Conservation (phyloP, 139 green algal species). For the Asterochloris sp. region DNA sequence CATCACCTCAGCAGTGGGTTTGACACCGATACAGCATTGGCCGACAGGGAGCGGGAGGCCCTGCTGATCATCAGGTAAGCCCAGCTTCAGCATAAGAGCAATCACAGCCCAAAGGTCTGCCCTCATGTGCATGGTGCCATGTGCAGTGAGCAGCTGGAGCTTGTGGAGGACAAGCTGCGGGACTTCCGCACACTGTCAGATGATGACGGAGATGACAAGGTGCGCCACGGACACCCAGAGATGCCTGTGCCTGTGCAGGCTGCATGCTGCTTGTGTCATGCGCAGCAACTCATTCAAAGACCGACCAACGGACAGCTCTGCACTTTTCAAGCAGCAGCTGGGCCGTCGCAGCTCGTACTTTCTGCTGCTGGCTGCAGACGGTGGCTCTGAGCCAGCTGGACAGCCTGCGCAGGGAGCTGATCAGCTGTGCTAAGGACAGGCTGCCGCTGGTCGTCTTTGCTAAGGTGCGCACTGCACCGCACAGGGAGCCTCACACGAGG, state of each 20-base stretch:
- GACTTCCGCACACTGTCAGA: constrained; percentile 34
- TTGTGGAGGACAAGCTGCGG: constrained; percentile 55
- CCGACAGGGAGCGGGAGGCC: constrained; percentile 40
- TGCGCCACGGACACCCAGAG: neutral
- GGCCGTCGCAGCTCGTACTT: too few relatives aligned
- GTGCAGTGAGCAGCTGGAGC: constrained; percentile 52
- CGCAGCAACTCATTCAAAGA: neutral
- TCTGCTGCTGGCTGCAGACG: constrained; percentile 24
- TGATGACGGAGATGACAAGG: constrained; percentile 39
- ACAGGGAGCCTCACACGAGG: neutral
- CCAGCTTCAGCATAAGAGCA: neutral
- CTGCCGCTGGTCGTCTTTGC: constrained; percentile 30
- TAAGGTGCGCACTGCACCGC: constrained; percentile 23
- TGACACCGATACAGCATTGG: constrained; percentile 35
- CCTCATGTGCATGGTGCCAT: neutral
- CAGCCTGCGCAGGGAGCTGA: constrained; percentile 39
- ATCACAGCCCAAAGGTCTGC: neutral
- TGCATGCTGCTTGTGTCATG: neutral
- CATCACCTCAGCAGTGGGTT: constrained; percentile 47
- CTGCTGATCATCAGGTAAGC: constrained; percentile 39
- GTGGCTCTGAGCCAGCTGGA: constrained; percentile 52
- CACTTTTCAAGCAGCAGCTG: too few relatives aligned
- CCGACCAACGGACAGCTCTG: neutral
- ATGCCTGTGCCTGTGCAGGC: neutral
- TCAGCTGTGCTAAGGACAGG: constrained; percentile 19